Evolutionary conservation across 2,329 filamentous ascomycete genomes (phyloP).

Genomic region (Metarhizium guizhouense): DNA sequence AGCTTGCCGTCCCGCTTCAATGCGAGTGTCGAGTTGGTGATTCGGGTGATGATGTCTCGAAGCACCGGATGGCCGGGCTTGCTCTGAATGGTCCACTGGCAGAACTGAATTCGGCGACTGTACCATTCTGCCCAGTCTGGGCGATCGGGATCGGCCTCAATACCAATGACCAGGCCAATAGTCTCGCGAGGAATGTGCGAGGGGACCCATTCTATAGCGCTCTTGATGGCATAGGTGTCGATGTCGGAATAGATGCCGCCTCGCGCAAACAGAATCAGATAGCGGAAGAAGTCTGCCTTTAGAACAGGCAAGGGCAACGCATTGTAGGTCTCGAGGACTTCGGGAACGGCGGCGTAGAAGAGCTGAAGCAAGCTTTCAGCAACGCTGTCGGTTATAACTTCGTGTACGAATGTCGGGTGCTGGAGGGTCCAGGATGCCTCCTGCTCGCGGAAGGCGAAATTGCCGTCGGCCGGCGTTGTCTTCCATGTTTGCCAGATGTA

Average conservation of each 20-base stretch:
- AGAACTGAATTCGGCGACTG: slow-evolving; percentile 92
- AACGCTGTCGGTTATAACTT: slow-evolving; percentile 89
- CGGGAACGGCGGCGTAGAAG: slow-evolving; percentile 75
- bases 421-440: slow-evolving; percentile 84
- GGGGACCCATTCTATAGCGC: slow-evolving; percentile 83
- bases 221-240: slow-evolving; percentile 77
- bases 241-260: slow-evolving; percentile 78
- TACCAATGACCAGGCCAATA: slow-evolving; percentile 83
- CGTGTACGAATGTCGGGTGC: slow-evolving; percentile 89
- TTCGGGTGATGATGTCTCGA: slow-evolving; percentile 75
- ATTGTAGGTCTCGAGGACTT: slow-evolving; percentile 69
- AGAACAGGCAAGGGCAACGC: slow-evolving; percentile 65
- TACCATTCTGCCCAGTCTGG: slow-evolving; percentile 94
- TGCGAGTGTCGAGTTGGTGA: slow-evolving; percentile 72
- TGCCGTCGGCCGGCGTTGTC: slow-evolving; percentile 63
- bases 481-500: slow-evolving; percentile 99
- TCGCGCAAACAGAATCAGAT: slow-evolving; percentile 55
- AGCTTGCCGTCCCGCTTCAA: slow-evolving; percentile 62
- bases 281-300: slow-evolving; percentile 73
- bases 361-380: slow-evolving; percentile 74
- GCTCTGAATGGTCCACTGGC: slow-evolving; percentile 96
- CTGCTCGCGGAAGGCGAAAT: slow-evolving; percentile 73
- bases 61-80: slow-evolving; percentile 92
- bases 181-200: slow-evolving; percentile 63
- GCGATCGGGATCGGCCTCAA: slow-evolving; percentile 91